Evolutionary conservation across 1,284 basidiomycete species (phyloP).

Genomic region (Phlebopus sp.): DNA sequence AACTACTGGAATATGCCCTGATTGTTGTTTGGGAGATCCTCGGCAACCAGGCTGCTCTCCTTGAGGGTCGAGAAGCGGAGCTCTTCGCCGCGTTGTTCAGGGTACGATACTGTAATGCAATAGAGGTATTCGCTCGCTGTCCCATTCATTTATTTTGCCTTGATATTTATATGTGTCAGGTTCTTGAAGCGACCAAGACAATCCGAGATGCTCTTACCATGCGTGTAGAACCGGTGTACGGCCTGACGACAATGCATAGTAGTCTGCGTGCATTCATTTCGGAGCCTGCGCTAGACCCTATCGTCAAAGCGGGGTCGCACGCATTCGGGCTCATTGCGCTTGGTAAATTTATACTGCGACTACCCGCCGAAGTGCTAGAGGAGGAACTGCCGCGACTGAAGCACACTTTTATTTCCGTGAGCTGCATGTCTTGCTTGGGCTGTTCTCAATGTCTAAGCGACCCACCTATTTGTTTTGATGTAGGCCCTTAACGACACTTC

Average conservation of each 20-base stretch:
- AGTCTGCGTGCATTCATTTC: conserved; percentile 61
- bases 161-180: conserved; percentile 39
- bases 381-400: conserved; percentile 78
- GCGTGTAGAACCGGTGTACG: conserved; percentile 77
- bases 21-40: conserved; percentile 77
- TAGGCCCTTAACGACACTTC: conserved; percentile 70
- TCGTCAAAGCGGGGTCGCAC: conserved; percentile 61
- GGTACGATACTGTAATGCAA: conserved; percentile 65
- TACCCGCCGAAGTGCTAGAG: conserved; percentile 79
- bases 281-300: conserved; percentile 43
- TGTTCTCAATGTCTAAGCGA: neutral
- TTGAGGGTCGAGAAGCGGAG: conserved; percentile 73
- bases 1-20: conserved; percentile 68
- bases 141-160: conserved; percentile 2
- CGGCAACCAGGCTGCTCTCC: conserved; percentile 58
- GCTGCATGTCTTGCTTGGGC: conserved; percentile 24
- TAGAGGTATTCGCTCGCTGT: conserved; percentile 46
- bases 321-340: conserved; percentile 79
- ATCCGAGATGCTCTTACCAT: conserved; percentile 70
- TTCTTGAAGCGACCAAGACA: conserved; percentile 75
- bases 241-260: conserved; percentile 75
- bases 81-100: conserved; percentile 61
- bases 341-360: conserved; percentile 73
- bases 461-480: neutral
- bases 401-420: conserved; percentile 62